Evolutionary conservation across 2,329 filamentous ascomycete genomes (phyloP), one percentile per base, ranked within the genome.

Genomic region (Pseudogymnoascus sp.): DNA sequence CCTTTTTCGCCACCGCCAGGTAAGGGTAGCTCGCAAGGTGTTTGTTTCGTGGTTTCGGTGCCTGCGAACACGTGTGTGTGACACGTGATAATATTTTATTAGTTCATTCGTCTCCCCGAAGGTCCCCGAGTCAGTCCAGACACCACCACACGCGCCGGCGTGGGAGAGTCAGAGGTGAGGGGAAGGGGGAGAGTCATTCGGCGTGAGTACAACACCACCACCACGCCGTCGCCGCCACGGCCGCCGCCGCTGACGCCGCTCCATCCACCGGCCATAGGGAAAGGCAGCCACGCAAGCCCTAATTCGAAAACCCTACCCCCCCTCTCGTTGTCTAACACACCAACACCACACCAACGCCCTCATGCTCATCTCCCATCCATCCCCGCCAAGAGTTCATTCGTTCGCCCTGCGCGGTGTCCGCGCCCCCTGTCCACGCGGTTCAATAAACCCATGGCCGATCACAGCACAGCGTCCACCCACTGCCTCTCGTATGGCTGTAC

Each of bases 21-120:
- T 50, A 50, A 50, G 44, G 44, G 44, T 50, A 50, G 44, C 44
- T 50, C 44, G 44, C 44, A 50, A 50, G 44, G 21, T 50, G 44
- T 50, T 50, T n/a, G n/a, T n/a, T n/a, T n/a, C n/a, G n/a, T n/a
- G n/a, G n/a, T n/a, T n/a, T n/a, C n/a, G n/a, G n/a, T n/a, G n/a
- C n/a, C n/a, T n/a, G n/a, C n/a, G n/a, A n/a, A n/a, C n/a, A n/a
- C n/a, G n/a, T n/a, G n/a, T n/a, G n/a, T n/a, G n/a, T n/a, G n/a
- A 11, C 44, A 50, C 21, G 44, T 50, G 44, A 50, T 26, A 23
- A 15, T 6, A 40, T n/a, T 15, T 11, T 11, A 33, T 33, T 19
- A 15, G 33, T 28, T 28, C 26, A n/a, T 28, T 2, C 31, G 9
- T 33, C 33, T 42, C 38, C 40, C 40, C 5, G 10, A 44, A 8